phyloP scores from a whole-genome alignment of 345 rosid species.

The Combretum micranthum region DNA sequence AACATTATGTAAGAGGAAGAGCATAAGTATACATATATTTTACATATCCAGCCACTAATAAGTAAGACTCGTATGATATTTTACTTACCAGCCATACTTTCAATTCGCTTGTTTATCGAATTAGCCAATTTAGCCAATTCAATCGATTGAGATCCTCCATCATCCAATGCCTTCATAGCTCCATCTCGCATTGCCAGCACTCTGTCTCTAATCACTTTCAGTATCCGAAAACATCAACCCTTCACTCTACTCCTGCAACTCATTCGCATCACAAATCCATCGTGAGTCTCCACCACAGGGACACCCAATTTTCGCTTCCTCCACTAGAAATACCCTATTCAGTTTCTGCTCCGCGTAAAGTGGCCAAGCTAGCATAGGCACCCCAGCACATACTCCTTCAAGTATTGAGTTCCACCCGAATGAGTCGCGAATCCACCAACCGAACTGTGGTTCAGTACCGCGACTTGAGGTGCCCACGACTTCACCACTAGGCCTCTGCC shows the following conservation, averaged over 20 bases:
- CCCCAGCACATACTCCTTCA: constrained; percentile 23
- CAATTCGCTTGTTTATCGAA: too few species aligned
- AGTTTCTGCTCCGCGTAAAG: constrained; percentile 15
- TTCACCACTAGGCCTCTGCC: constrained; percentile 24
- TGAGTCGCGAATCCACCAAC: constrained; percentile 37
- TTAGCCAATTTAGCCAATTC: constrained; percentile 7
- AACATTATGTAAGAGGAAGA: too few species aligned
- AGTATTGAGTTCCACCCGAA: constrained; percentile 39
- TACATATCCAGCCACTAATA: too few species aligned
- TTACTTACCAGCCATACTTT: too few species aligned
- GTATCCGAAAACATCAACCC: constrained; percentile 11
- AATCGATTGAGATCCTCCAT: constrained; percentile 8
- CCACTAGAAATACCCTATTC: constrained; percentile 8
- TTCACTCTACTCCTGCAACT: constrained; percentile 8
- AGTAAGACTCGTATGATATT: too few species aligned
- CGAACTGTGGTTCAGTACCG: constrained; percentile 22
- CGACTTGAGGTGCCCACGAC: constrained; percentile 35
- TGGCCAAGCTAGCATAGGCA: constrained; percentile 21
- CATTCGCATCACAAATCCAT: not conserved
- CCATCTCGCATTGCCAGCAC: not conserved
- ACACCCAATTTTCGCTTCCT: constrained; percentile 8
- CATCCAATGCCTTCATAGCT: constrained; percentile 1
- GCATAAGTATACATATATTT: too few species aligned
- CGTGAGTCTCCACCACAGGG: constrained; percentile 3
- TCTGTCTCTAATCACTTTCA: constrained; percentile 4